A percentile compares a stretch with the other conserved stretches of the same genome.
These are phyloP conservation scores for Termitomyces sp. DNA, from an alignment of 768 basidiomycete species.

Conservation along the genomic window DNA sequence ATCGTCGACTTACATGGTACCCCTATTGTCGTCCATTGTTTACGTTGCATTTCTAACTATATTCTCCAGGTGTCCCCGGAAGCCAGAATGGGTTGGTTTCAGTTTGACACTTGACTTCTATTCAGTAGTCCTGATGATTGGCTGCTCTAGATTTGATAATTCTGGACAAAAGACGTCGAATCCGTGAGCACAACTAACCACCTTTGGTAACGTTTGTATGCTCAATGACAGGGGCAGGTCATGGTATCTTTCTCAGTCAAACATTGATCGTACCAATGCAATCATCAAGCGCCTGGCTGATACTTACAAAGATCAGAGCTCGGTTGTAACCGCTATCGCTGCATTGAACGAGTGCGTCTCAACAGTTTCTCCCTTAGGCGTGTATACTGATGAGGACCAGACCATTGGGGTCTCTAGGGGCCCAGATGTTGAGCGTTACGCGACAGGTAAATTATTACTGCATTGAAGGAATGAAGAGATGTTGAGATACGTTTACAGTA, in stretches of 20 bases:
- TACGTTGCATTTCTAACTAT: not conserved
- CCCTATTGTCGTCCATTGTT: slow-evolving; percentile 1
- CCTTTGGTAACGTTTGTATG: slow-evolving; percentile 5
- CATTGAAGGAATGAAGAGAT: not conserved
- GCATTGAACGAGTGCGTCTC: slow-evolving; percentile 71
- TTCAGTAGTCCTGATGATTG: slow-evolving; percentile 4
- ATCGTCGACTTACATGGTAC: slow-evolving; percentile 74
- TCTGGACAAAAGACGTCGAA: slow-evolving; percentile 62
- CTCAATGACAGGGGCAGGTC: slow-evolving; percentile 26
- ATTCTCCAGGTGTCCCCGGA: slow-evolving; percentile 60
- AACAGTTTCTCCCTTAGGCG: not conserved
- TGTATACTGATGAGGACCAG: slow-evolving; percentile 30
- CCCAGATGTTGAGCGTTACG: slow-evolving; percentile 45
- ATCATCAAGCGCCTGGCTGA: slow-evolving; percentile 62
- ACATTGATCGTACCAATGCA: slow-evolving; percentile 63
- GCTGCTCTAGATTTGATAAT: slow-evolving; percentile 65
- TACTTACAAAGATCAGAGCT: slow-evolving; percentile 50
- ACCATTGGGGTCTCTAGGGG: slow-evolving; percentile 68
- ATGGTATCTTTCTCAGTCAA: slow-evolving; percentile 67
- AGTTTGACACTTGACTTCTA: not conserved
- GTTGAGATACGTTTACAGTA: slow-evolving; percentile 39
- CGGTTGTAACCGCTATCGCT: slow-evolving; percentile 65
- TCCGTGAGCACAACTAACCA: slow-evolving; percentile 37
- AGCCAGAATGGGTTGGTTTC: slow-evolving; percentile 72
- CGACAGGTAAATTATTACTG: slow-evolving; percentile 31